Conservation (phyloP, 441 rosid genomes). For the Breynia disticha region DNA sequence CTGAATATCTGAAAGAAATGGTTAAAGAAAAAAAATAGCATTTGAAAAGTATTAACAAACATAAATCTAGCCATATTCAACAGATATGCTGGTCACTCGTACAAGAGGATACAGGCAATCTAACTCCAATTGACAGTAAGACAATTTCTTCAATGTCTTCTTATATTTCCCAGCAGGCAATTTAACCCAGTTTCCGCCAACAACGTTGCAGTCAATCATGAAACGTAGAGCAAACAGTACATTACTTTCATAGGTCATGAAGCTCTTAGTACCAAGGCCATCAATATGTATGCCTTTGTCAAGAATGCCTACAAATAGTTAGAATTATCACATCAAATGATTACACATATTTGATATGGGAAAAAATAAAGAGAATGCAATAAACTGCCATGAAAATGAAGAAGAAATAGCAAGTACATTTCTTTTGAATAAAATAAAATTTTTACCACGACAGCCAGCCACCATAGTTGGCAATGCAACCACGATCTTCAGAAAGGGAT, state of each 20-base stretch:
- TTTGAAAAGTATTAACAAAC: slow-evolving; percentile 2
- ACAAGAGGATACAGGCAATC: slow-evolving; percentile 84
- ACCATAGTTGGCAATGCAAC: slow-evolving; percentile 96
- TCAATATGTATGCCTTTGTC: slow-evolving; percentile 93
- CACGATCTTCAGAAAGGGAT: slow-evolving; percentile 77
- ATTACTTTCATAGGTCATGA: slow-evolving; percentile 95
- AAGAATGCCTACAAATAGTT: slow-evolving; percentile 60
- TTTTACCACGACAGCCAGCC: slow-evolving; percentile 76
- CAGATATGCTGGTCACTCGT: slow-evolving; percentile 5
- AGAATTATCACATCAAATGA: neutral
- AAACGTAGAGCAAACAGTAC: slow-evolving; percentile 92
- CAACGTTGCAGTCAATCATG: slow-evolving; percentile 85
- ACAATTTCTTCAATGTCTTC: slow-evolving; percentile 49
- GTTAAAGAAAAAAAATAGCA: slow-evolving; percentile 34
- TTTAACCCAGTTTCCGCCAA: slow-evolving; percentile 99
- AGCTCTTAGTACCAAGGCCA: slow-evolving; percentile 86
- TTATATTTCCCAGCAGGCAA: slow-evolving; percentile 74
- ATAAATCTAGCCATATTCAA: slow-evolving; percentile 12
- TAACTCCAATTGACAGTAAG: slow-evolving; percentile 83
- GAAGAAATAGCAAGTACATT: neutral
- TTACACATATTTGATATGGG: too few species aligned
- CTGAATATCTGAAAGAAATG: slow-evolving; percentile 47
- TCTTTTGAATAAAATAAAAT: slow-evolving; percentile 2
- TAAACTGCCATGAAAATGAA: neutral
- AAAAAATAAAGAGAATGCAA: too few species aligned